phyloP scores from a whole-genome alignment of 1,284 basidiomycete genomes.

The Tilletia caries region DNA sequence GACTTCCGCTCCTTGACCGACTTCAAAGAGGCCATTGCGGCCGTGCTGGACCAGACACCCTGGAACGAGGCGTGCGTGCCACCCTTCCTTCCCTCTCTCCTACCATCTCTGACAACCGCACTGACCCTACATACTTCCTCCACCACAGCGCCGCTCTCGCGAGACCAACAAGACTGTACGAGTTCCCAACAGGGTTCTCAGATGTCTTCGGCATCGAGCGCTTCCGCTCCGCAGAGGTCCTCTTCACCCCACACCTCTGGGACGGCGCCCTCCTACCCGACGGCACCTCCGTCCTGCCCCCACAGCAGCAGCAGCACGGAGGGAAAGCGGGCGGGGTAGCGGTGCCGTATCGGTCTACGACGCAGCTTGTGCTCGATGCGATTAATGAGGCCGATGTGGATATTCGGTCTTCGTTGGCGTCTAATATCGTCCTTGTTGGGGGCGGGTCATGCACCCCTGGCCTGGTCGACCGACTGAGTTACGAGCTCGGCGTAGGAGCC shows the following conservation, averaged over 20 bases:
- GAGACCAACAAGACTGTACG: slow-evolving; percentile 66
- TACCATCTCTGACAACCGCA: too few relatives aligned
- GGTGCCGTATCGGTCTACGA: slow-evolving; percentile 5
- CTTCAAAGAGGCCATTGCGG: slow-evolving; percentile 84
- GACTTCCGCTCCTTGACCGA: slow-evolving; percentile 82
- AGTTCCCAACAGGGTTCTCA: slow-evolving; percentile 93
- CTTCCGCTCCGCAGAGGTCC: slow-evolving; percentile 79
- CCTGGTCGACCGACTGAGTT: slow-evolving; percentile 76
- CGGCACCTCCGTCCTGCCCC: slow-evolving; percentile 3
- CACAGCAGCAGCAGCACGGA: neutral
- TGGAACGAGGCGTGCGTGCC: slow-evolving; percentile 84
- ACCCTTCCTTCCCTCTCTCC: neutral
- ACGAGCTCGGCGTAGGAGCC: slow-evolving; percentile 73
- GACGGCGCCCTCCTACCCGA: slow-evolving; percentile 29
- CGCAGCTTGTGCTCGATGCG: slow-evolving; percentile 69
- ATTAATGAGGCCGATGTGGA: slow-evolving; percentile 86
- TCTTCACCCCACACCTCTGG: slow-evolving; percentile 76
- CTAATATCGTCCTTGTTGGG: slow-evolving; percentile 91
- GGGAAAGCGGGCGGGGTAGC: neutral
- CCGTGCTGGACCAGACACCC: slow-evolving; percentile 70
- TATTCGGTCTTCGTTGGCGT: slow-evolving; percentile 78
- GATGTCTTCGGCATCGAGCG: slow-evolving; percentile 79
- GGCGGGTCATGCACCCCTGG: slow-evolving; percentile 83
- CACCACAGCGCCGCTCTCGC: slow-evolving; percentile 32
- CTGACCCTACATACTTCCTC: too few relatives aligned